Evolutionary conservation across 2,329 filamentous ascomycete species (phyloP), one percentile per base, ranked within the genome.

Genomic region (Diaporthe ampelina): DNA sequence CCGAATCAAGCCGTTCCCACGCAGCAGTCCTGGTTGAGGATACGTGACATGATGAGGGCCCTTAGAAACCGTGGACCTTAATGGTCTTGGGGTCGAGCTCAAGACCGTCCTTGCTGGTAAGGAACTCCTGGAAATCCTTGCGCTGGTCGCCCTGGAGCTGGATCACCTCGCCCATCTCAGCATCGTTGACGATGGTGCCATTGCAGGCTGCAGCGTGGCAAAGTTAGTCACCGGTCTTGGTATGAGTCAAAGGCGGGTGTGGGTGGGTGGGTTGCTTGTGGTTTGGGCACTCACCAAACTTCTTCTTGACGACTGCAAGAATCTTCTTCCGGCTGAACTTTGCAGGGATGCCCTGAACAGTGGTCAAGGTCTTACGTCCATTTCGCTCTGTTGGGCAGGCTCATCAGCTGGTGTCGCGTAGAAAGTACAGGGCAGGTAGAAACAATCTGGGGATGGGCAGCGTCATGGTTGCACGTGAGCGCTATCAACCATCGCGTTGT

Each of bases 281-380:
- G 57, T 70, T 70, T 70, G 70, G 48, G 74, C 21, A 82, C 91
- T 77, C 90, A 95, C 93, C 94, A 83, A 98, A 98, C 85, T 98
- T 97, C 92, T 98, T 98, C 93, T 98, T 98, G 90, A 98, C 98
- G 87, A 97, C 95, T 90, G 98, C 98, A 83, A 99, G 93, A 85
- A 99, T 98, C 90, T 98, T 98, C 92, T 98, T 98, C 88, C 97
- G 95, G 88, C 98, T 96, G 84, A 98, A 98, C 85, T 98, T 98
- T 90, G 97, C 97, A 78, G 97, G 96, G 82, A 99, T 93, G 87
- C 97, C 97, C 91, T 98, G 96, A 83, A 99, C 95, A 82, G 97
- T 99, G 82, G 97, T 99, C 94, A 99, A 91, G 90, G 97, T 98
- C 92, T 99, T 99, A 87, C 97, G 97, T 92, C 97, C 97, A 98